Evolutionary conservation across 1,284 basidiomycete species (phyloP).

Genomic region (Phlebopus sp.): DNA sequence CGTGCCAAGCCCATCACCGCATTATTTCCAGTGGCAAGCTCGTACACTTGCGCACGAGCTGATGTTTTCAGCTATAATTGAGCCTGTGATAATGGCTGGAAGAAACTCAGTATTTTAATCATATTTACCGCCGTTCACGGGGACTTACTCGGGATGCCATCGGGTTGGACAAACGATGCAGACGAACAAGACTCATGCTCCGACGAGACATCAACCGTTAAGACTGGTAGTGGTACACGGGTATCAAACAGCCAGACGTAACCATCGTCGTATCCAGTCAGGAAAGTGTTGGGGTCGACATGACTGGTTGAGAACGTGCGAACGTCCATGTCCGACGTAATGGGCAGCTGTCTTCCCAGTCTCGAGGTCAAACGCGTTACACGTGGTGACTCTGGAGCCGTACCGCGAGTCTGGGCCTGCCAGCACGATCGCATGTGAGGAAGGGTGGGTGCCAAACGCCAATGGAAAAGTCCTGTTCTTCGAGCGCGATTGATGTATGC

Average conservation of each 20-base stretch:
- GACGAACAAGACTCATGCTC: slow-evolving; percentile 3
- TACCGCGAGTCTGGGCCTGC: slow-evolving; percentile 8
- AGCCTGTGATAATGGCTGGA: slow-evolving; percentile 35
- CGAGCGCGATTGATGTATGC: slow-evolving; percentile 23
- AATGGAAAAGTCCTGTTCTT: slow-evolving; percentile 7
- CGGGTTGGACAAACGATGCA: neutral
- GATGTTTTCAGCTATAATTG: slow-evolving; percentile 28
- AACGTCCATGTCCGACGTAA: slow-evolving; percentile 40
- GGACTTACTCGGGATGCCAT: neutral
- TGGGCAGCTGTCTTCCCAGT: slow-evolving; percentile 27
- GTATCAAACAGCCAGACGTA: slow-evolving; percentile 39
- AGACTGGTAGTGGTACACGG: slow-evolving; percentile 30
- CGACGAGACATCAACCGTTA: slow-evolving; percentile 20
- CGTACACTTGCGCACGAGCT: slow-evolving; percentile 35
- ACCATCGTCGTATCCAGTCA: slow-evolving; percentile 37
- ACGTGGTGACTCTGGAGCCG: too few relatives aligned
- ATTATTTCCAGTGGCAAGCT: slow-evolving; percentile 43
- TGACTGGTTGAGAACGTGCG: slow-evolving; percentile 32
- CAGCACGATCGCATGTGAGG: neutral
- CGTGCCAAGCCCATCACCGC: slow-evolving; percentile 33
- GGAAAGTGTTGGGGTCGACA: slow-evolving; percentile 36
- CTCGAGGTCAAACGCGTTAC: slow-evolving; percentile 32
- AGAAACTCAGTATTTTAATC: neutral
- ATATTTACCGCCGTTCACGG: neutral
- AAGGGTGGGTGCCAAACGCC: neutral